Evolutionary conservation across 2,329 filamentous ascomycete species (phyloP), one percentile per base, ranked within the genome.

Genomic region (Ceratocystis diversiconidia): DNA sequence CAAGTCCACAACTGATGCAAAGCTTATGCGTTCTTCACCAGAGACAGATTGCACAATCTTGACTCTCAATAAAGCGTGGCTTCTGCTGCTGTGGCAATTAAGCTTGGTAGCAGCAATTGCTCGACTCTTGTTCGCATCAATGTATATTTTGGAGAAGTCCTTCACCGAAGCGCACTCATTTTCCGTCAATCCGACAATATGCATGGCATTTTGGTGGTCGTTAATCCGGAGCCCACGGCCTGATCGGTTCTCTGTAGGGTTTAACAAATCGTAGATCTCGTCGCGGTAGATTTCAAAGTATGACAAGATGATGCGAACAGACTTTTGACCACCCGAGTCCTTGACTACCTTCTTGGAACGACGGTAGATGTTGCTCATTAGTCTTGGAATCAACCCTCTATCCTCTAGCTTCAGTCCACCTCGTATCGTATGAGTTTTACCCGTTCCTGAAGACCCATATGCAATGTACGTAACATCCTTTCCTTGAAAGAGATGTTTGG

Each of bases 281-380:
- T 96, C 92, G 74, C 95, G 96, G 76, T 96, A 96, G 70, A 96
- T 96, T 74, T 96, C 92, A 76, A 95, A 96, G 76, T 96, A 96
- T 32, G 89, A 92, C 72, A 96, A 81, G 12, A 84, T 80, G 17
- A 96, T 89, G 7, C 84, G 78, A 25, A 95, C 89, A 1, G 78
- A 80, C 0, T 86, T 92, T 63, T 84, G 78, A 10, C 86, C 89
- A 3, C 80, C 79, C 1, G 85, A 82, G 71, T 95, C 91, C 75
- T 92, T 94, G 69, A 84, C 82, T 19, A 94, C 86, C 78, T 95
- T 95, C 75, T 90, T 89, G 69, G 87, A 87, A 68, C 90, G 82
- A 61, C 92, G 84, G 74, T 92, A 97, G 66, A 97, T 88, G 70
- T 84, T 85, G 75, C 90, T 95, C 55, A 96, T 80, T 65, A 96